Percentiles rank a stretch among this genome's conserved stretches.
Evolutionary conservation across 1,284 basidiomycete species (phyloP).

Genomic region (Pseudozyma sp.): DNA sequence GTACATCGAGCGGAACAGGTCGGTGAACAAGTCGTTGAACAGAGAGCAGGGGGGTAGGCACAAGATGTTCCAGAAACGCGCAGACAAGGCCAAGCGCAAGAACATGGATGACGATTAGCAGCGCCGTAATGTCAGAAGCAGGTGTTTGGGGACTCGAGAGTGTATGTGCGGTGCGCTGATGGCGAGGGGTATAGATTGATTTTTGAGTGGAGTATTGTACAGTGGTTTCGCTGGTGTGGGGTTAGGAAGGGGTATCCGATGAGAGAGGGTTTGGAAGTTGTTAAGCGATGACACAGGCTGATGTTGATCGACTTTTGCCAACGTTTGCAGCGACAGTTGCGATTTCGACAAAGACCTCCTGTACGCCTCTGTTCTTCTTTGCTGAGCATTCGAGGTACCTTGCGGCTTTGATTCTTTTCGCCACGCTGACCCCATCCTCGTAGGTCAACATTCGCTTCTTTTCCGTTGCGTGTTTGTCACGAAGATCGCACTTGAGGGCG

Average conservation of each 20-base stretch:
- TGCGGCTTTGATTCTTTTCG: slow-evolving; percentile 36
- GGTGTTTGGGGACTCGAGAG: no score
- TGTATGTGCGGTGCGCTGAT: neutral
- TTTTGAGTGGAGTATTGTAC: neutral
- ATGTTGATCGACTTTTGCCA: neutral
- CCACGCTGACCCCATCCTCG: slow-evolving; percentile 74
- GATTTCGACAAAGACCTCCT: slow-evolving; percentile 78
- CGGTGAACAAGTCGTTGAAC: slow-evolving; percentile 65
- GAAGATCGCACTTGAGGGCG: slow-evolving; percentile 89
- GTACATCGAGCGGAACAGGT: slow-evolving; percentile 68
- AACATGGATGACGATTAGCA: slow-evolving; percentile 24
- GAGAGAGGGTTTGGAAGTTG: neutral
- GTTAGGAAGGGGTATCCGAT: no score
- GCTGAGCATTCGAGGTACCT: slow-evolving; percentile 82
- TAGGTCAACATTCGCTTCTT: slow-evolving; percentile 77
- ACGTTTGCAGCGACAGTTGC: slow-evolving; percentile 22
- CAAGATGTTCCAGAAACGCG: slow-evolving; percentile 61
- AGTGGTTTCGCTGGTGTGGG: no score
- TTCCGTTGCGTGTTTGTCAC: slow-evolving; percentile 77
- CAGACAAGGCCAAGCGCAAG: slow-evolving; percentile 49
- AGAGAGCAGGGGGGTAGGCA: slow-evolving; percentile 59
- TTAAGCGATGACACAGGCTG: slow-evolving; percentile 15
- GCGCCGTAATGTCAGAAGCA: neutral
- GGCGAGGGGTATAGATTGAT: slow-evolving; percentile 4
- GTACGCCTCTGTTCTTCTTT: slow-evolving; percentile 91